These are phyloP conservation scores for Pestalotiopsis sp. DNA, from an alignment of 2,329 filamentous ascomycete species.

Conservation along the genomic window DNA sequence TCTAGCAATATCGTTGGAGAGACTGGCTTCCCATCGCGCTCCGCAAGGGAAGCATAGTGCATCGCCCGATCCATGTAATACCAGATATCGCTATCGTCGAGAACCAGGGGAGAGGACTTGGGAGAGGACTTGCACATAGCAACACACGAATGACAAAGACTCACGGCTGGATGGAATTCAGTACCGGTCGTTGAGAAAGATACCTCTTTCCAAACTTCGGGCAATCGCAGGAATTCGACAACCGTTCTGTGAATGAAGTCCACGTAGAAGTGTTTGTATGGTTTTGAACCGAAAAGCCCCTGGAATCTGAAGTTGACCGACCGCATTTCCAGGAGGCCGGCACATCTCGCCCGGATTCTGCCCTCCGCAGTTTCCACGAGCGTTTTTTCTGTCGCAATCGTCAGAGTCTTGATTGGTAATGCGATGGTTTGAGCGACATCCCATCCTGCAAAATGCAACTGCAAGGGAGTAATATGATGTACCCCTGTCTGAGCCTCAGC, in stretches of 20 bases:
- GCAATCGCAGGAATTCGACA: constrained; percentile 1
- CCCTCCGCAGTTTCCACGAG: neutral
- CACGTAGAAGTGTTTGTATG: neutral
- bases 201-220: neutral
- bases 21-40: neutral
- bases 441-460: neutral
- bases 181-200: neutral
- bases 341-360: neutral
- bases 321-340: neutral
- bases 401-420: neutral
- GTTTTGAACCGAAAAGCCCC: neutral
- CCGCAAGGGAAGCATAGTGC: constrained; percentile 4
- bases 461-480: neutral
- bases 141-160: constrained; percentile 3
- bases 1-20: neutral
- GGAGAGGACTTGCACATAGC: constrained; percentile 1
- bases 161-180: neutral
- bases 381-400: neutral
- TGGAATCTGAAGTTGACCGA: neutral
- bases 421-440: neutral
- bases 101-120: neutral
- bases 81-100: constrained; percentile 1
- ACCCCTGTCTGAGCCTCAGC: neutral
- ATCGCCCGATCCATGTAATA: constrained; percentile 7
- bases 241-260: constrained; percentile 11